These are phyloP conservation scores for Calycina marina DNA, from an alignment of 2,329 filamentous ascomycete species.

Conservation along the genomic window DNA sequence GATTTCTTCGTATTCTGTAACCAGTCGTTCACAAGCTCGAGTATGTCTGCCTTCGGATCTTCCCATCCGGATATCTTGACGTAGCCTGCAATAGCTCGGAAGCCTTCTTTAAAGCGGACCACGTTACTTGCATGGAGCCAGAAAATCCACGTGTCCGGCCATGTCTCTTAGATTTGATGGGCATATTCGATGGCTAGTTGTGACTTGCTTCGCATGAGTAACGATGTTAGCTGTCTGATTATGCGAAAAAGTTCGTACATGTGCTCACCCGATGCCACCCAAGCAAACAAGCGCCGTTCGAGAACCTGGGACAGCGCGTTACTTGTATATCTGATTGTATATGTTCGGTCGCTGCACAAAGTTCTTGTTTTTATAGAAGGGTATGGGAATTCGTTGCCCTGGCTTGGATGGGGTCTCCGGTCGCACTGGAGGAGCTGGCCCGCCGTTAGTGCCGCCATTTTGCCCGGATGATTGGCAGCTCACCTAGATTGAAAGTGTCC, in stretches of 20 bases:
- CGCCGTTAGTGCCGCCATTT: background rate
- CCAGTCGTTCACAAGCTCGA: conserved; percentile 22
- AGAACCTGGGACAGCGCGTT: conserved; percentile 1
- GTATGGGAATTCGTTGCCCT: background rate
- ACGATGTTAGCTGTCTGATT: conserved; percentile 7
- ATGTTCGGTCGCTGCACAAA: background rate
- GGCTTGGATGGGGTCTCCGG: background rate
- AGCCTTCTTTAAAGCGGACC: conserved; percentile 23
- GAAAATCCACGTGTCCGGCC: conserved; percentile 20
- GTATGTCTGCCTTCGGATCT: conserved; percentile 22
- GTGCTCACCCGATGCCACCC: conserved; percentile 8
- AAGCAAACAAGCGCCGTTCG: background rate
- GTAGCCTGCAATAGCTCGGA: conserved; percentile 22
- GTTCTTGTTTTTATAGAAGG: background rate
- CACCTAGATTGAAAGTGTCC: no score
- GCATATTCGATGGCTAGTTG: conserved; percentile 23
- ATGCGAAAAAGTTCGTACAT: conserved; percentile 5
- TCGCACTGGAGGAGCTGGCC: background rate
- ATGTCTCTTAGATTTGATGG: conserved; percentile 16
- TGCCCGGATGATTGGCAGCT: background rate
- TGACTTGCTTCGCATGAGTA: conserved; percentile 2
- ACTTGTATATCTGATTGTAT: background rate
- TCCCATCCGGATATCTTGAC: conserved; percentile 20
- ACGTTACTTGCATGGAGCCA: conserved; percentile 25
- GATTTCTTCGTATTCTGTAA: conserved; percentile 13